phyloP scores from a whole-genome alignment of 805 yeast species.

The Spathaspora gorwiae region DNA sequence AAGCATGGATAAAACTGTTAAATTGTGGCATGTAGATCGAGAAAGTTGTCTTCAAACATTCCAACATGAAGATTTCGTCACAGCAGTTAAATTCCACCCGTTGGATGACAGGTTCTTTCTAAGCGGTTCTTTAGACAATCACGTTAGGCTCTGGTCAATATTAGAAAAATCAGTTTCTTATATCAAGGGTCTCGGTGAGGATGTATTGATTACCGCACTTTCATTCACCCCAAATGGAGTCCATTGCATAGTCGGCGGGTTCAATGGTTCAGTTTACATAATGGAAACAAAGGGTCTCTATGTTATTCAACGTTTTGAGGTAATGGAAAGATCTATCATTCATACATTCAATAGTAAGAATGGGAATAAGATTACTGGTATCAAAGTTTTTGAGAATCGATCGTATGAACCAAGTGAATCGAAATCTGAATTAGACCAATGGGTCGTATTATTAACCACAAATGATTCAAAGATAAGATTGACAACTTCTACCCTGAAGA shows the following conservation, averaged over 20 bases:
- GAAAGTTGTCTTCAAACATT: constrained; percentile 58
- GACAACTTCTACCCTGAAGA: constrained; percentile 49
- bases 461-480: constrained; percentile 78
- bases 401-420: constrained; percentile 3
- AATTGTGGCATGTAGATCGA: constrained; percentile 80
- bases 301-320: constrained; percentile 26
- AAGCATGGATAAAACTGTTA: constrained; percentile 80
- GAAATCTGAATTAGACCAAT: constrained; percentile 21
- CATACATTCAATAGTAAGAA: constrained; percentile 20
- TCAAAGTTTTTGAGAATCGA: constrained; percentile 43
- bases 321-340: constrained; percentile 22
- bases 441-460: constrained; percentile 56
- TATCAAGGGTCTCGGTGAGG: constrained; percentile 47
- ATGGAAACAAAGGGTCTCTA: constrained; percentile 63
- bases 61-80: constrained; percentile 75
- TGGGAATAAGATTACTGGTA: constrained; percentile 66
- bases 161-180: constrained; percentile 64
- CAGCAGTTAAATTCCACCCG: constrained; percentile 77
- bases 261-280: constrained; percentile 62
- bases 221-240: constrained; percentile 66
- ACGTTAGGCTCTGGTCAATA: constrained; percentile 78
- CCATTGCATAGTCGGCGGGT: constrained; percentile 67
- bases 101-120: constrained; percentile 81
- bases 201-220: constrained; percentile 69
- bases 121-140: constrained; percentile 76